Conservation (phyloP, 2,329 filamentous ascomycete genomes). For the Emmonsiellopsis sp. region DNA sequence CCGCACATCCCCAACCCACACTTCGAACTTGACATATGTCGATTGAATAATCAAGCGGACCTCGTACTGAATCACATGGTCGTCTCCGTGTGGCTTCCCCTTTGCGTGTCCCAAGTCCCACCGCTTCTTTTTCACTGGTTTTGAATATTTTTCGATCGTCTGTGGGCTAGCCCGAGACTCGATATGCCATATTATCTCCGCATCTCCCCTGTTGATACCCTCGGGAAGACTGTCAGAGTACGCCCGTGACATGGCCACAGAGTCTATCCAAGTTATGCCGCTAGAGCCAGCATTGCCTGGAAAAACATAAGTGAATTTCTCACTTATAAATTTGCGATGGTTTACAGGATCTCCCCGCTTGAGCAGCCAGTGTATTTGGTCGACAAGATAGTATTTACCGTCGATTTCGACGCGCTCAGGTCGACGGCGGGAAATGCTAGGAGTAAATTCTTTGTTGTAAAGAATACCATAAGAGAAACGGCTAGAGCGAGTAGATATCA, state of each 20-base stretch:
- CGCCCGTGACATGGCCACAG: background rate
- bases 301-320: background rate
- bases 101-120: background rate
- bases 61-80: background rate
- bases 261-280: background rate
- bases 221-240: background rate
- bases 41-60: background rate
- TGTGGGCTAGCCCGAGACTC: background rate
- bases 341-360: background rate
- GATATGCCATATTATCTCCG: background rate
- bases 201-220: background rate
- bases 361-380: constrained; percentile 2
- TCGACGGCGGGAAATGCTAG: background rate
- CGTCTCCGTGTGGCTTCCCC: background rate
- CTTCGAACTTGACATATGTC: background rate
- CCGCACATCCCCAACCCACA: background rate
- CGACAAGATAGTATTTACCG: background rate
- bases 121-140: background rate
- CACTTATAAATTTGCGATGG: background rate
- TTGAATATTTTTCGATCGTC: background rate
- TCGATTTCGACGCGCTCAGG: background rate
- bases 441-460: background rate
- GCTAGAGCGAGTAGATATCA: background rate
- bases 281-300: background rate
- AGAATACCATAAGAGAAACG: constrained; percentile 1